These are phyloP conservation scores for Aspergillus sergii DNA, from an alignment of 2,329 filamentous ascomycete species.

Conservation along the genomic window DNA sequence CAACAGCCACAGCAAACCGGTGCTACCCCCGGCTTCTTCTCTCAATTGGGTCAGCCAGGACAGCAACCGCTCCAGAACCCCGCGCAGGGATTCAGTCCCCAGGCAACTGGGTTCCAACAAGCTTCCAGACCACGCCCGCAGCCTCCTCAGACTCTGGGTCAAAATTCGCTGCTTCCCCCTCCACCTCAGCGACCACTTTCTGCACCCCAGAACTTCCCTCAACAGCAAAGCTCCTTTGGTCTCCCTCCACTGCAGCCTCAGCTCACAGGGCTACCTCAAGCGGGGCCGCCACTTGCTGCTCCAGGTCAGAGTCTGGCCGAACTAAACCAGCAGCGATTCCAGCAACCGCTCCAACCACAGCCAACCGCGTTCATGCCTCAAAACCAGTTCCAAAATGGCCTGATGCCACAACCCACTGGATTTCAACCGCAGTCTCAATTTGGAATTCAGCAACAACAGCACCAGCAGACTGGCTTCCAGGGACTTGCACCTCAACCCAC, in stretches of 20 bases:
- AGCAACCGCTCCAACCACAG: slow-evolving; percentile 63
- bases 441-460: slow-evolving; percentile 51
- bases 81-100: slow-evolving; percentile 33
- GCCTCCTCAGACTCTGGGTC: slow-evolving; percentile 65
- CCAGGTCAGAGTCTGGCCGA: slow-evolving; percentile 78
- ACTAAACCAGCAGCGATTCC: slow-evolving; percentile 66
- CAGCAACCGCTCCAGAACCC: slow-evolving; percentile 22
- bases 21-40: slow-evolving; percentile 54
- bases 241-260: slow-evolving; percentile 79
- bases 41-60: slow-evolving; percentile 45
- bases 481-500: slow-evolving; percentile 56
- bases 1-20: slow-evolving; percentile 49
- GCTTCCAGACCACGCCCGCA: slow-evolving; percentile 68
- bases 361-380: slow-evolving; percentile 61
- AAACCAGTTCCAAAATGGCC: slow-evolving; percentile 43
- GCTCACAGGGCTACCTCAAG: slow-evolving; percentile 71
- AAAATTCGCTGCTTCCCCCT: slow-evolving; percentile 69
- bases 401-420: slow-evolving; percentile 52
- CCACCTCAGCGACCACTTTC: slow-evolving; percentile 82
- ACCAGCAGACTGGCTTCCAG: slow-evolving; percentile 52
- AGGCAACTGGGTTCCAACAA: slow-evolving; percentile 44
- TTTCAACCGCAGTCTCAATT: slow-evolving; percentile 51
- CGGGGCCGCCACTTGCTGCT: slow-evolving; percentile 62
- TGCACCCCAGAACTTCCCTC: slow-evolving; percentile 76
- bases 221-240: slow-evolving; percentile 71